Percentiles rank a stretch among this genome's conserved stretches.
Conservation (phyloP, 805 yeast genomes). For the Starmera dryadoides region DNA sequence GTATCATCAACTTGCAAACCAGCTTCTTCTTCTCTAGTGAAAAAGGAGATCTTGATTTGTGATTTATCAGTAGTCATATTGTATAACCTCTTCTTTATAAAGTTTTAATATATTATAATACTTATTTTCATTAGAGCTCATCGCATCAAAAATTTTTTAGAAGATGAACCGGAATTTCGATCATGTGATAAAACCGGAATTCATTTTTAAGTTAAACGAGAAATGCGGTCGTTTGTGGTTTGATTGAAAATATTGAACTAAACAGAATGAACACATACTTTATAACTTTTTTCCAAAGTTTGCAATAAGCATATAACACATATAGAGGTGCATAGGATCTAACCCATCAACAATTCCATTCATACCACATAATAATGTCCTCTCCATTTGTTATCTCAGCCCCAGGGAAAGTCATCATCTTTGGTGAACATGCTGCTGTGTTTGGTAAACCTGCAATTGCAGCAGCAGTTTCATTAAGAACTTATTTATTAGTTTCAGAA, state of each 20-base stretch:
- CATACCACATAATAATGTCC: no score
- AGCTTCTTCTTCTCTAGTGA: constrained; percentile 80
- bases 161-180: background rate
- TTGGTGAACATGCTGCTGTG: constrained; percentile 97
- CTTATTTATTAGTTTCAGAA: constrained; percentile 63
- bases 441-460: constrained; percentile 93
- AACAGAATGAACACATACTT: no score
- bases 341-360: no score
- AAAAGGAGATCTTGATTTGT: constrained; percentile 76
- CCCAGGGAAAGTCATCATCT: constrained; percentile 93
- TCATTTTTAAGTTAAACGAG: no score
- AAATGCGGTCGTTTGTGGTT: no score
- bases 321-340: no score
- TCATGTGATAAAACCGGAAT: no score
- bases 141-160: constrained; percentile 1
- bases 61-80: constrained; percentile 27
- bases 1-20: constrained; percentile 69
- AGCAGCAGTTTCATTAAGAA: constrained; percentile 82
- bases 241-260: no score
- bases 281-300: no score
- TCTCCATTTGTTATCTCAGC: constrained; percentile 75
- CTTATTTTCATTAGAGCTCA: background rate
- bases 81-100: background rate
- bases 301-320: no score
- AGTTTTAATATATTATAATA: background rate